Base-by-base conservation (phyloP, 208 protist genomes). In the Leishmania arabica region DNA sequence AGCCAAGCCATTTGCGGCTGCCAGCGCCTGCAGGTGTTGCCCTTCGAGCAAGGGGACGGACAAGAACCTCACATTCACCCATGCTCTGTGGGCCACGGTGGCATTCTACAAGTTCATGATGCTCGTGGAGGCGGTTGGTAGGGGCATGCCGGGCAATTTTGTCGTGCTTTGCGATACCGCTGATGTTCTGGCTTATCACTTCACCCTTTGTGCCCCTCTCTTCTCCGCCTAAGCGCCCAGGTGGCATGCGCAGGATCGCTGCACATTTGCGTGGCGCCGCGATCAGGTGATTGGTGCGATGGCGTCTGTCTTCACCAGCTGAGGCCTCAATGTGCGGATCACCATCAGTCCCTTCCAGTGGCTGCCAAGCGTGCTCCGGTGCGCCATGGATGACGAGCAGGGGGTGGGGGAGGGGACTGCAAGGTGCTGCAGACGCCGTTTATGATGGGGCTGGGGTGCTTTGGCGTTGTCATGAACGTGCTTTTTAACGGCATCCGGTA, bases 381-480 rank as follows among this genome's bases (percentile, higher is more conserved):
- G 71, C 31, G 51, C 71, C 27, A 78, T 74, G 77, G 21, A 81
- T 53, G 62, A 62, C n/a, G 47, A 56, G 11, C 45, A 62, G 8
- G 72, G 72, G 3, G 11, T 8, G 8, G 45, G 45, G 45, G 45
- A 49, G 6, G 15, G 58, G 15, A 7, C 21, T 80, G 75, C 21
- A 75, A 84, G 66, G 75, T 73, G 81, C 69, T 77, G n/a, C 66
- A 77, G 54, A 80, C 75, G 13, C 81, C 75, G 24, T 42, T 84
- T 40, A 84, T 84, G 81, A 79, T 80, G 81, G 69, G 37, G 6
- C 75, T 84, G 6, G 75, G 75, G 58, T n/a, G 45, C 70, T 84
- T 84, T 21, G 75, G 81, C 9, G 80, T 84, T 13, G 19, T 45
- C 54, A 84, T 84, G 81, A 80, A 80, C 58, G 81, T 84, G 75